Conservation (phyloP, 495 filamentous ascomycete species). For the Aspergillus affinis region DNA sequence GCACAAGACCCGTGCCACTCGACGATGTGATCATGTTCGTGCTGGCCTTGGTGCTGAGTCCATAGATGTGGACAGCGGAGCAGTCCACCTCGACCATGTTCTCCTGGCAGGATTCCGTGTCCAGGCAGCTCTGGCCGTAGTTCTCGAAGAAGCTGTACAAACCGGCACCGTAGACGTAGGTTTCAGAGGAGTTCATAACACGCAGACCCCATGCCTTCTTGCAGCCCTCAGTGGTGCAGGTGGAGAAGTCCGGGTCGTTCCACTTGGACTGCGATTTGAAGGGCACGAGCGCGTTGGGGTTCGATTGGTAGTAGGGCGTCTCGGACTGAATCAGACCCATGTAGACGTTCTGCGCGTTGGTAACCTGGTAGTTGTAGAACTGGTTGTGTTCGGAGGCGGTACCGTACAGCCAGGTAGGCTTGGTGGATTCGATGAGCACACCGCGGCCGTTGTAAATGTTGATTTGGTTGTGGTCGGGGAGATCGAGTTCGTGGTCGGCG, state of each 20-base stretch:
- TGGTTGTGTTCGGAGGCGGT: conserved; percentile 85
- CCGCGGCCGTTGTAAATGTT: conserved; percentile 92
- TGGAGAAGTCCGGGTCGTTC: conserved; percentile 73
- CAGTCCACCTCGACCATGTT: conserved; percentile 84
- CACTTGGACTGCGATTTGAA: conserved; percentile 62
- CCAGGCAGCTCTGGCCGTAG: conserved; percentile 76
- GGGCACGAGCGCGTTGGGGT: conserved; percentile 70
- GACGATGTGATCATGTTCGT: conserved; percentile 75
- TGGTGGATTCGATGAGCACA: conserved; percentile 67
- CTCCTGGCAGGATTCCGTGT: conserved; percentile 73
- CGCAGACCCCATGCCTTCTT: conserved; percentile 85
- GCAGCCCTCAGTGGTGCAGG: conserved; percentile 62
- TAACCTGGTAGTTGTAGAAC: conserved; percentile 87
- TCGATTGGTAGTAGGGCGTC: conserved; percentile 88
- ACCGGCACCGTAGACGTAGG: conserved; percentile 75
- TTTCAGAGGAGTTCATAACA: conserved; percentile 63
- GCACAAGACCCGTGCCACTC: conserved; percentile 50
- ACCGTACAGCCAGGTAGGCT: conserved; percentile 65
- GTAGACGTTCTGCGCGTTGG: conserved; percentile 77
- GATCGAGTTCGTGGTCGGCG: conserved; percentile 88
- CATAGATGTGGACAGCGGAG: conserved; percentile 70
- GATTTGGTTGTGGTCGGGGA: conserved; percentile 73
- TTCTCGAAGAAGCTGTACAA: conserved; percentile 90
- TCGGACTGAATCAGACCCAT: conserved; percentile 88
- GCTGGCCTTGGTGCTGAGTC: conserved; percentile 83